A percentile compares a stretch with the other conserved stretches of the same genome.
Conservation (phyloP, 176 grass and related monocot genomes). For the Zoysia pacifica region DNA sequence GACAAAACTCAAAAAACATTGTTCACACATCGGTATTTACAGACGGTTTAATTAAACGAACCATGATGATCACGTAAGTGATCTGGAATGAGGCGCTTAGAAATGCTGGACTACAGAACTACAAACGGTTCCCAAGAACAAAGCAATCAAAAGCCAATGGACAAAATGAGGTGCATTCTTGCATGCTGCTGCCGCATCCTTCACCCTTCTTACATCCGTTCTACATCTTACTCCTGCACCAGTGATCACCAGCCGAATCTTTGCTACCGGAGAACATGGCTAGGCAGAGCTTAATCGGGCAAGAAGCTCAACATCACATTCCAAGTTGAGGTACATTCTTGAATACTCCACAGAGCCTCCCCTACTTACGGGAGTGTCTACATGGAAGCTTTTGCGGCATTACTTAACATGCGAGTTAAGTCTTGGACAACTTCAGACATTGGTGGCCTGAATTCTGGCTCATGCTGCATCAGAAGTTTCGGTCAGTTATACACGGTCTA, state of each 20-base stretch:
- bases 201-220: neutral
- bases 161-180: neutral
- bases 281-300: constrained; percentile 1
- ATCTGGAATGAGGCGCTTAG: constrained; percentile 10
- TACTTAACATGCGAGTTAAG: constrained; percentile 65
- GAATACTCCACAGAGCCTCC: neutral
- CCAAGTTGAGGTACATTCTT: neutral
- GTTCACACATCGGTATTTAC: constrained; percentile 21
- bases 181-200: neutral
- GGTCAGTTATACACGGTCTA: neutral
- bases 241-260: constrained; percentile 24
- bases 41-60: constrained; percentile 29
- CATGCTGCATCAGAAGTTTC: constrained; percentile 44
- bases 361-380: constrained; percentile 16
- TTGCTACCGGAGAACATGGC: constrained; percentile 17
- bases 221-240: constrained; percentile 7
- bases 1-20: neutral
- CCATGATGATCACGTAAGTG: constrained; percentile 32
- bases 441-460: constrained; percentile 83
- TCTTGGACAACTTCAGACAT: constrained; percentile 96
- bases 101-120: constrained; percentile 26
- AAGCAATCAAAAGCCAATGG: constrained; percentile 9
- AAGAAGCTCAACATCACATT: neutral
- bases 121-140: constrained; percentile 13
- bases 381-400: constrained; percentile 52